These are phyloP conservation scores for Ogataea allantospora DNA, from an alignment of 805 yeast genomes.

Conservation along the genomic window DNA sequence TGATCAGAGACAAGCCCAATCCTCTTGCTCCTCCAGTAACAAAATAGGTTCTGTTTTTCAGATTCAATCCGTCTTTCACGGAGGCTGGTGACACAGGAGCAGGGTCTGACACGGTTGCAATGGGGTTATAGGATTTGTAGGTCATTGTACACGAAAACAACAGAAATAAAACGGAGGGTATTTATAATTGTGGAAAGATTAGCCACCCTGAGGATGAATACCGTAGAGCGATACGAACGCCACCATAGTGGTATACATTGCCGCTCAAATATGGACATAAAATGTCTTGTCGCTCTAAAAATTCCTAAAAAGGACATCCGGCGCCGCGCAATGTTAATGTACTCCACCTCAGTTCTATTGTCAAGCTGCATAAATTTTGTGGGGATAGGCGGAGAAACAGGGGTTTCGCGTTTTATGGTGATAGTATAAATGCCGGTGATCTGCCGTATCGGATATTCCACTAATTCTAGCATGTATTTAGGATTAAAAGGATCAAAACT, in stretches of 20 bases:
- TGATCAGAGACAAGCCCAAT: conserved; percentile 13
- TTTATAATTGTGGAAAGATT: not conserved
- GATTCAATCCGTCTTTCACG: conserved; percentile 14
- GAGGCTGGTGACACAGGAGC: conserved; percentile 18
- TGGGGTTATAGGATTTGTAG: conserved; percentile 13
- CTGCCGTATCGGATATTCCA: not conserved
- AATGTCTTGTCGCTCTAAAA: no score
- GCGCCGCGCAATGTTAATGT: not conserved
- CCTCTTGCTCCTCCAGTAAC: conserved; percentile 24
- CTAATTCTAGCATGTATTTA: conserved; percentile 12
- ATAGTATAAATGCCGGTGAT: not conserved
- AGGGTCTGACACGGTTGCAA: conserved; percentile 15
- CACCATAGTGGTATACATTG: no score
- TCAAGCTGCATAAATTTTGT: no score
- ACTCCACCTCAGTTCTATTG: no score
- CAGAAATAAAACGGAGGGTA: not conserved
- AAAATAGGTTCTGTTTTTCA: conserved; percentile 15
- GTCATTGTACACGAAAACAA: conserved; percentile 1
- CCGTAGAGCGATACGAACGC: no score
- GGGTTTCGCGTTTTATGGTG: not conserved
- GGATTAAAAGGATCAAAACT: conserved; percentile 14
- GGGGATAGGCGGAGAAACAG: not conserved
- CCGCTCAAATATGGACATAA: no score
- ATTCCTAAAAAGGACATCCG: not conserved
- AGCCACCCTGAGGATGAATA: no score